Conservation (phyloP, 2,329 filamentous ascomycete genomes). For the Diaporthe ampelina region DNA sequence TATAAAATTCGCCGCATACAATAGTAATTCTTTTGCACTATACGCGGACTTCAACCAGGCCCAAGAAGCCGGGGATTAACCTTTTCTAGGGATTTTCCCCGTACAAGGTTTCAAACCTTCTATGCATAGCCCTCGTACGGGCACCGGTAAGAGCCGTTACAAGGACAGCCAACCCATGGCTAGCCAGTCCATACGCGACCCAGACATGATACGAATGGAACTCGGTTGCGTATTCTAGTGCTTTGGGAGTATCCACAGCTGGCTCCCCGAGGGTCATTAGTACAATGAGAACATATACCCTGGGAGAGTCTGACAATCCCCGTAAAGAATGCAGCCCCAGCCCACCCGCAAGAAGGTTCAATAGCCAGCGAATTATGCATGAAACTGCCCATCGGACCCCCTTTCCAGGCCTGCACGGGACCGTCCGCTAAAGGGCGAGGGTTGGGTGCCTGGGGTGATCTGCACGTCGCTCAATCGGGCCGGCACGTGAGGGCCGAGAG, state of each 20-base stretch:
- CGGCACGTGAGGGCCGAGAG: conserved; percentile 22
- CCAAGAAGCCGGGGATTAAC: neutral
- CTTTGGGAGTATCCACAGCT: neutral
- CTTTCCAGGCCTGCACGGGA: conserved; percentile 30
- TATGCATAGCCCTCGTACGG: neutral
- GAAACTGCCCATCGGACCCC: conserved; percentile 2
- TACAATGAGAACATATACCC: no score
- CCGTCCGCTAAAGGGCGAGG: conserved; percentile 27
- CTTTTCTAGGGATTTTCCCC: neutral
- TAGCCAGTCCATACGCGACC: neutral
- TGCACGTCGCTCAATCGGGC: conserved; percentile 36
- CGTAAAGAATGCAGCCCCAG: neutral
- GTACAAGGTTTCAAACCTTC: neutral
- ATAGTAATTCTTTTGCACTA: neutral
- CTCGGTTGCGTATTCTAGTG: conserved; percentile 12
- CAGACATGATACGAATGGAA: neutral
- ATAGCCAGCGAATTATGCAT: conserved; percentile 24
- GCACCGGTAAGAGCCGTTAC: conserved; percentile 10
- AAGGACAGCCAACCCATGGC: neutral
- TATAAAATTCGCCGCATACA: neutral
- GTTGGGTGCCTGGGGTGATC: neutral
- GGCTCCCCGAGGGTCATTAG: neutral
- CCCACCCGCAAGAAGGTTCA: neutral
- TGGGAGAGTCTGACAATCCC: neutral
- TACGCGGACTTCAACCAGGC: neutral